Conservation (phyloP, 352 stramenopile genomes). For the Pythium guiyangense region DNA sequence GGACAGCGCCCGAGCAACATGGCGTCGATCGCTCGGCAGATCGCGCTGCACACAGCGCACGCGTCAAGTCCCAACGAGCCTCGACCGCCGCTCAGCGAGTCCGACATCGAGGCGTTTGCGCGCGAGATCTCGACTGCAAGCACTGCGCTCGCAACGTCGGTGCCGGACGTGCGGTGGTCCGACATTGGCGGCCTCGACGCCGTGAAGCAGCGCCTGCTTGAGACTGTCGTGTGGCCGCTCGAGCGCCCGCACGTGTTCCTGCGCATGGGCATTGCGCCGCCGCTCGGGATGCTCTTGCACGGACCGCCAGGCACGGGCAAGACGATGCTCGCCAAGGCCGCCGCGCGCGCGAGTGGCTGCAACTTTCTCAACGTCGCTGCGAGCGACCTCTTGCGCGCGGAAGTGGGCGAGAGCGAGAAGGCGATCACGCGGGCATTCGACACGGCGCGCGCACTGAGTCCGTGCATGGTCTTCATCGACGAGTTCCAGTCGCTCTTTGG, state of each 20-base stretch:
- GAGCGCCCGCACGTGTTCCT: constrained; percentile 76
- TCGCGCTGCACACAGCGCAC: constrained; percentile 7
- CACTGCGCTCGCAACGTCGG: constrained; percentile 32
- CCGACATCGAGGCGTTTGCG: constrained; percentile 39
- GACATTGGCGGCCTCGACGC: constrained; percentile 68
- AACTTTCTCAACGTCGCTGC: constrained; percentile 80
- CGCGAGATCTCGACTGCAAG: constrained; percentile 34
- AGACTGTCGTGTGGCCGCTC: constrained; percentile 86
- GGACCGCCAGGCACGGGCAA: constrained; percentile 82
- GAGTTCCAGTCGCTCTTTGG: constrained; percentile 87
- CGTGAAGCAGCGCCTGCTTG: constrained; percentile 73
- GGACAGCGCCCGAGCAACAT: constrained; percentile 79
- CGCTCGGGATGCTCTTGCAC: constrained; percentile 71
- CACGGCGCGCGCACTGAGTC: constrained; percentile 63
- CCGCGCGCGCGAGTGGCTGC: constrained; percentile 70
- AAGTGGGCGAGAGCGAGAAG: constrained; percentile 85
- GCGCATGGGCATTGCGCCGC: constrained; percentile 76
- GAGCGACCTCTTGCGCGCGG: constrained; percentile 75
- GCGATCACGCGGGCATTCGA: constrained; percentile 69
- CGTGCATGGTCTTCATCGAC: constrained; percentile 86
- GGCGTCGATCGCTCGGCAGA: constrained; percentile 42
- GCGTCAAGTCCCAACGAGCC: not conserved
- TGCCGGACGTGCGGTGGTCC: constrained; percentile 62
- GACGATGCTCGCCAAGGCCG: constrained; percentile 83
- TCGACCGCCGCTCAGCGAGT: constrained; percentile 16